Evolutionary conservation across 768 basidiomycete species (phyloP).

Genomic region (Hydnum rufescens): DNA sequence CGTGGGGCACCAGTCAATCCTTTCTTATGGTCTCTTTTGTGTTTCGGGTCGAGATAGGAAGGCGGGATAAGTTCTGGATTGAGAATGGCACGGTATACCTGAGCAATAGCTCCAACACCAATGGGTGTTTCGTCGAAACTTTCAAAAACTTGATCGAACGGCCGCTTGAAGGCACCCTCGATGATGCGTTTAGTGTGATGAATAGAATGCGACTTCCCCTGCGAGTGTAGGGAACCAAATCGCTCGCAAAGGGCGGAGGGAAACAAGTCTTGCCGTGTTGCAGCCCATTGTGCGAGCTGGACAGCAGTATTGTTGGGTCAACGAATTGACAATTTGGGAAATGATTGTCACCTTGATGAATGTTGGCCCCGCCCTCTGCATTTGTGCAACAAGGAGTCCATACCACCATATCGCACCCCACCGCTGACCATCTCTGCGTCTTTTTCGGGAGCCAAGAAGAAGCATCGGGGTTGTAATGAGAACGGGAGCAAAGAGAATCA

Average conservation of each 20-base stretch:
- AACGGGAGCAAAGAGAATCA: slow-evolving; percentile 71
- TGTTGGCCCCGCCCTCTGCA: slow-evolving; percentile 91
- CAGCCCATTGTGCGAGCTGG: slow-evolving; percentile 96
- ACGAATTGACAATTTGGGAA: not conserved
- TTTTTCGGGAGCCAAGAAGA: slow-evolving; percentile 33
- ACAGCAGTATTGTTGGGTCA: not conserved
- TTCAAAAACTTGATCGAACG: slow-evolving; percentile 80
- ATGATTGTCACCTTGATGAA: slow-evolving; percentile 63
- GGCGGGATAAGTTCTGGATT: slow-evolving; percentile 70
- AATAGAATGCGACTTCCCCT: slow-evolving; percentile 62
- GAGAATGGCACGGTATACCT: slow-evolving; percentile 79
- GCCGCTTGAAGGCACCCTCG: slow-evolving; percentile 60
- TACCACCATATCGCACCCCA: slow-evolving; percentile 99
- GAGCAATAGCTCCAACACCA: slow-evolving; percentile 97
- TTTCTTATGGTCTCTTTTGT: not conserved
- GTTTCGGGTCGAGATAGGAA: slow-evolving; percentile 57
- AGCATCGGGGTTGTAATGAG: slow-evolving; percentile 71
- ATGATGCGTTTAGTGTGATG: slow-evolving; percentile 63
- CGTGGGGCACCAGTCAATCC: not conserved
- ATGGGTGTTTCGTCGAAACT: slow-evolving; percentile 75
- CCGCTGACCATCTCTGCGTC: slow-evolving; percentile 39
- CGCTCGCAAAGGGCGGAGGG: slow-evolving; percentile 67
- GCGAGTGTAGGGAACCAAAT: slow-evolving; percentile 76
- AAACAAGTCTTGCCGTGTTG: slow-evolving; percentile 84
- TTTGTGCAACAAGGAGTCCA: slow-evolving; percentile 60